These are phyloP conservation scores for Papiliotrema laurentii DNA, from an alignment of 1,284 basidiomycete genomes.

Conservation along the genomic window DNA sequence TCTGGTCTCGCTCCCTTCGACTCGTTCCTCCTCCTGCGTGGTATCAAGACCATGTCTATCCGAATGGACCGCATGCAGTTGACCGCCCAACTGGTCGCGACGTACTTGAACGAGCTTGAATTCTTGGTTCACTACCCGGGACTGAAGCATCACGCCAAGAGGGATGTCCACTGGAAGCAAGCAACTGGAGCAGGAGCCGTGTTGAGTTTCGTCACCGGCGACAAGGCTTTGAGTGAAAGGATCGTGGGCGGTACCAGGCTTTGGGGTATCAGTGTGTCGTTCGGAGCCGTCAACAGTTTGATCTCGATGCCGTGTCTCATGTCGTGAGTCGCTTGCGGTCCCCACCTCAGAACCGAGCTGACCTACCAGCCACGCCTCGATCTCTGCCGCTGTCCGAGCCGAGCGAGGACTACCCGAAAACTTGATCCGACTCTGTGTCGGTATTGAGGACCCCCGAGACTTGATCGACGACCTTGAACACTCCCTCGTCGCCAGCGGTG, in stretches of 20 bases:
- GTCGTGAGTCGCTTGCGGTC: constrained; percentile 66
- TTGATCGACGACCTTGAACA: constrained; percentile 92
- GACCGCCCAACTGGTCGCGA: constrained; percentile 76
- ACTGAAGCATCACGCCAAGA: constrained; percentile 72
- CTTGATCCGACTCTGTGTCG: constrained; percentile 94
- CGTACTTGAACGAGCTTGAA: constrained; percentile 79
- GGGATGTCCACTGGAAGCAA: constrained; percentile 81
- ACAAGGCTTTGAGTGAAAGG: constrained; percentile 83
- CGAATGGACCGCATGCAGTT: constrained; percentile 94
- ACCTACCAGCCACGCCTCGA: constrained; percentile 85
- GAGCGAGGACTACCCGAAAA: constrained; percentile 94
- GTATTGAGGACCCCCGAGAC: constrained; percentile 93
- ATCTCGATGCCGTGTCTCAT: constrained; percentile 99
- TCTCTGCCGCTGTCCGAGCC: constrained; percentile 86
- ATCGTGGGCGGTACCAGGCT: constrained; percentile 88
- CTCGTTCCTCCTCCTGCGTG: constrained; percentile 90
- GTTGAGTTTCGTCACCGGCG: constrained; percentile 88
- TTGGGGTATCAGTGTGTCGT: constrained; percentile 97
- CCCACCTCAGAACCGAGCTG: constrained; percentile 4
- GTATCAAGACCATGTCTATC: constrained; percentile 93
- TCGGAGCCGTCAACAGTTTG: constrained; percentile 95
- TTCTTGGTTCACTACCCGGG: constrained; percentile 96
- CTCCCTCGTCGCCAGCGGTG: constrained; percentile 86
- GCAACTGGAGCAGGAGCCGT: constrained; percentile 91
- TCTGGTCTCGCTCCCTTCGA: constrained; percentile 94